phyloP scores from a whole-genome alignment of 106 monocot genomes.

The Dactylorhiza incarnata region DNA sequence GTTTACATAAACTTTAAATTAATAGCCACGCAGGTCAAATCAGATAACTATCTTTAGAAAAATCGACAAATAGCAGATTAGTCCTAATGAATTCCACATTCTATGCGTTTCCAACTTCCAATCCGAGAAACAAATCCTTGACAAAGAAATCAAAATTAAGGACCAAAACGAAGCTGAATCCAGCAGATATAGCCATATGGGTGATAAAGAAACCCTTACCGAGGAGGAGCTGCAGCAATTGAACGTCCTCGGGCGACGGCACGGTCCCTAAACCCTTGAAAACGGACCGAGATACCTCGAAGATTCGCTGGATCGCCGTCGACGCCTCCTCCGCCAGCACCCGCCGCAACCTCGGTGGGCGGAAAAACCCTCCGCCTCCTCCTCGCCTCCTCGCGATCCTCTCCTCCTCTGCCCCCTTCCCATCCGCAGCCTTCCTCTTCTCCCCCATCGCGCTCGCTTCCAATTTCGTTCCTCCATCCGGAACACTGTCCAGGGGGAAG shows the following conservation, averaged over 20 bases:
- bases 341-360: constrained; percentile 15
- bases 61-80: background rate
- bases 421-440: constrained; percentile 15
- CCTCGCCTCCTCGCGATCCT: constrained; percentile 14
- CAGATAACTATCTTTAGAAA: background rate
- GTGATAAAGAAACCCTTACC: constrained; percentile 23
- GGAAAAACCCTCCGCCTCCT: background rate
- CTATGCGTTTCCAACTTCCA: background rate
- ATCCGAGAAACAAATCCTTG: background rate
- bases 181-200: background rate
- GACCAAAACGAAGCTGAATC: background rate
- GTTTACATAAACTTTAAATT: background rate
- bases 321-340: constrained; percentile 22
- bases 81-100: background rate
- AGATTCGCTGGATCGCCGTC: constrained; percentile 53
- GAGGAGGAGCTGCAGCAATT: constrained; percentile 31
- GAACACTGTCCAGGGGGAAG: background rate
- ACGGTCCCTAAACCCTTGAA: constrained; percentile 72
- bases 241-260: constrained; percentile 46
- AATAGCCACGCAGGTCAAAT: background rate
- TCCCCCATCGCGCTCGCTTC: constrained; percentile 5
- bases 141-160: background rate
- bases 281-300: constrained; percentile 37
- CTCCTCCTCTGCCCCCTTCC: background rate
- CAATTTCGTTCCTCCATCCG: constrained; percentile 8